phyloP scores from a whole-genome alignment of 441 rosid genomes.

The Pelargonium myrrhifolium region DNA sequence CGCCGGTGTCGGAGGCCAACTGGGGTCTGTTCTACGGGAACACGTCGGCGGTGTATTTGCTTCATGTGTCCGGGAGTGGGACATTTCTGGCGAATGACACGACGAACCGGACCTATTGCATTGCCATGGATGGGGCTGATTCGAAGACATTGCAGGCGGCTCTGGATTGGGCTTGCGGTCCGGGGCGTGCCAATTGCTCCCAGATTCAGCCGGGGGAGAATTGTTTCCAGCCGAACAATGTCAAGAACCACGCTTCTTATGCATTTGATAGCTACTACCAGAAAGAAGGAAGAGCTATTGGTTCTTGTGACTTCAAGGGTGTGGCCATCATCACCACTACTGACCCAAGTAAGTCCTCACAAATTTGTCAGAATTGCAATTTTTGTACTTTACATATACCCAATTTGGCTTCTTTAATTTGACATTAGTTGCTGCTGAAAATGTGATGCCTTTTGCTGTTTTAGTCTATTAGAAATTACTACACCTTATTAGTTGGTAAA shows the following conservation, averaged over 20 bases:
- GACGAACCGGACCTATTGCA: slow-evolving; percentile 80
- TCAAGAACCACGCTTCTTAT: slow-evolving; percentile 77
- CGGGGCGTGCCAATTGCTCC: slow-evolving; percentile 82
- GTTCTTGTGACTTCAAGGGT: slow-evolving; percentile 95
- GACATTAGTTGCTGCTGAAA: no score
- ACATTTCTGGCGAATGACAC: slow-evolving; percentile 85
- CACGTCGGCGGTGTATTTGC: slow-evolving; percentile 74
- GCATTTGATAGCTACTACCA: slow-evolving; percentile 97
- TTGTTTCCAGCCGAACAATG: slow-evolving; percentile 85
- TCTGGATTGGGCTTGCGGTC: slow-evolving; percentile 97
- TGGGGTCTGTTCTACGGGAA: slow-evolving; percentile 90
- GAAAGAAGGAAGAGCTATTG: slow-evolving; percentile 61
- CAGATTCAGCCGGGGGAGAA: slow-evolving; percentile 90
- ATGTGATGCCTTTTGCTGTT: no score
- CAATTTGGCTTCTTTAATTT: no score
- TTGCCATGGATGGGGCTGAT: slow-evolving; percentile 68
- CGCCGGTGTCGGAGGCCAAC: slow-evolving; percentile 75
- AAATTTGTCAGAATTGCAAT: slow-evolving; percentile 1
- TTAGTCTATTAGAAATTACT: no score
- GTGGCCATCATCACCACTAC: slow-evolving; percentile 90
- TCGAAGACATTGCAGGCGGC: slow-evolving; percentile 78
- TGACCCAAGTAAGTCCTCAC: slow-evolving; percentile 71
- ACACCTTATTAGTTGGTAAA: no score
- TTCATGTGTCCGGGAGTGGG: slow-evolving; percentile 83
- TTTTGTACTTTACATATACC: no score